phyloP scores from a whole-genome alignment of 164 flowering plant species.

The Amborella trichopoda region DNA sequence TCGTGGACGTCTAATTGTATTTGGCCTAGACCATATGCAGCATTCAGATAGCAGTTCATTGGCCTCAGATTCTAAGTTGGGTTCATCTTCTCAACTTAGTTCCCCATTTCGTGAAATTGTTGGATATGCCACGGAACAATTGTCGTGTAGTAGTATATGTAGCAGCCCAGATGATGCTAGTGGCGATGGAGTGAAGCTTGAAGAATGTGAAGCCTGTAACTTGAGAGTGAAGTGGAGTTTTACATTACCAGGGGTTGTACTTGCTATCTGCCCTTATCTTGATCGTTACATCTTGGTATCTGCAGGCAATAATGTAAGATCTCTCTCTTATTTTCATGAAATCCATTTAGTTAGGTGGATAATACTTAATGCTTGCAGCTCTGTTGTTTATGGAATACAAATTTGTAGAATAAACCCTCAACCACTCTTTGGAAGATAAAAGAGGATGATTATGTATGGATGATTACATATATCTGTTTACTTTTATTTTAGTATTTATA shows the following conservation, averaged over 20 bases:
- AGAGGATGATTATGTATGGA: too few relatives aligned
- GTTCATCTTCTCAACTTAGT: conserved; percentile 45
- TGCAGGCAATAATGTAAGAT: conserved; percentile 88
- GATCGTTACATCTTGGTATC: conserved; percentile 79
- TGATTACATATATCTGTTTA: too few relatives aligned
- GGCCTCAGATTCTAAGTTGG: conserved; percentile 35
- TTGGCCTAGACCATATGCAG: conserved; percentile 54
- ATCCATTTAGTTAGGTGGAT: too few relatives aligned
- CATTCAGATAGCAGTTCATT: conserved; percentile 59
- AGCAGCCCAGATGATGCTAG: conserved; percentile 81
- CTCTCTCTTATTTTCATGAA: not conserved
- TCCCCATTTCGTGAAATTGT: conserved; percentile 61
- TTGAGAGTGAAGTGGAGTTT: conserved; percentile 33
- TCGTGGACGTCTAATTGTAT: conserved; percentile 73
- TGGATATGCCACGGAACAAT: conserved; percentile 59
- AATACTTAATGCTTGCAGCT: too few relatives aligned
- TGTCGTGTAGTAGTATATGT: conserved; percentile 66
- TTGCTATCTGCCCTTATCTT: conserved; percentile 82
- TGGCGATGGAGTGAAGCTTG: conserved; percentile 69
- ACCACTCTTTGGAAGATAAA: too few relatives aligned
- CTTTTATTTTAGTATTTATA: too few relatives aligned
- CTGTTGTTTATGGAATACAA: too few relatives aligned
- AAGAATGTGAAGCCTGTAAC: conserved; percentile 73
- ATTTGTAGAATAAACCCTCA: too few relatives aligned
- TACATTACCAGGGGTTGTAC: conserved; percentile 60